A percentile compares a stretch with the other conserved stretches of the same genome.
Evolutionary conservation across 164 flowering plant species (phyloP).

Genomic region (Vitis rupestris): DNA sequence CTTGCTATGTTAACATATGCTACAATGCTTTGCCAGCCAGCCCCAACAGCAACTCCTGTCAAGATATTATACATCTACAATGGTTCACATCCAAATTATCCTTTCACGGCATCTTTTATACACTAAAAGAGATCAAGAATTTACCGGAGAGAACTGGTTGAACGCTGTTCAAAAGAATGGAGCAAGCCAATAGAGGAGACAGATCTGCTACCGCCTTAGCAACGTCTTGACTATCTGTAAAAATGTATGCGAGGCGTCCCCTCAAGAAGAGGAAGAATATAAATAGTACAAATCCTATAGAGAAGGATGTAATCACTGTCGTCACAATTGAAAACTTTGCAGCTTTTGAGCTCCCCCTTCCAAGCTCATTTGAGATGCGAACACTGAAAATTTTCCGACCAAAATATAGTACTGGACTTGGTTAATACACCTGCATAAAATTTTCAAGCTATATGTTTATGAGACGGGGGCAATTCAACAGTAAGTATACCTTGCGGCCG

Average conservation of each 20-base stretch:
- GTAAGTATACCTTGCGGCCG: slow-evolving; percentile 34
- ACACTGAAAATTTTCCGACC: slow-evolving; percentile 24
- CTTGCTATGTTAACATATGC: slow-evolving; percentile 44
- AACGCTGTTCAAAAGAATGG: slow-evolving; percentile 36
- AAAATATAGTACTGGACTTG: background rate
- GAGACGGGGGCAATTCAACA: background rate
- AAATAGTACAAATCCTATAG: slow-evolving; percentile 30
- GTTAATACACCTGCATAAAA: background rate
- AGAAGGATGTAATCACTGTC: slow-evolving; percentile 23
- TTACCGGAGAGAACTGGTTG: slow-evolving; percentile 44
- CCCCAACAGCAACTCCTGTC: slow-evolving; percentile 36
- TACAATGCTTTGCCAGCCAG: slow-evolving; percentile 44
- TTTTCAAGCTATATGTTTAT: background rate
- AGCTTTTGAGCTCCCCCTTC: slow-evolving; percentile 31
- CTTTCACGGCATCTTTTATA: background rate
- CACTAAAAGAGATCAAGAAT: background rate
- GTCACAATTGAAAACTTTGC: slow-evolving; percentile 35
- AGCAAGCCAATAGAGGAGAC: slow-evolving; percentile 30
- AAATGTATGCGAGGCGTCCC: slow-evolving; percentile 24
- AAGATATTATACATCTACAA: background rate
- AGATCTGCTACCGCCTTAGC: slow-evolving; percentile 31
- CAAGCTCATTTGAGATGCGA: slow-evolving; percentile 47
- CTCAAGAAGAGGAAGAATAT: slow-evolving; percentile 23
- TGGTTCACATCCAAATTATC: too few relatives aligned
- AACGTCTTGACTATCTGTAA: slow-evolving; percentile 26